Percentiles rank a stretch among this genome's conserved stretches.
Evolutionary conservation across 345 rosid species (phyloP).

Genomic region (Theobroma cacao): DNA sequence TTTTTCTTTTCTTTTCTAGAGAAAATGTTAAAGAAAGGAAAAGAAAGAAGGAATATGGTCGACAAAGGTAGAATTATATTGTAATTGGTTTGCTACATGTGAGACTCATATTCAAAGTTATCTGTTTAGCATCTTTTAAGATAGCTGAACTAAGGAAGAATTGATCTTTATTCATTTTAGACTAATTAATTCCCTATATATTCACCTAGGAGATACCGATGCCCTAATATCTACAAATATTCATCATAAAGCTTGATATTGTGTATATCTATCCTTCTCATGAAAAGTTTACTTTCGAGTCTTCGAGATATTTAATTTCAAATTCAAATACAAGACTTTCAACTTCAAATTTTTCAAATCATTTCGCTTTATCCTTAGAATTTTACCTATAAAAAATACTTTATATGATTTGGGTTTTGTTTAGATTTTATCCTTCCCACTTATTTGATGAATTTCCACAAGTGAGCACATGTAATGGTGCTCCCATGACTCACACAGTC

Average conservation of each 20-base stretch:
- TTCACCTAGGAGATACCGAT: not conserved
- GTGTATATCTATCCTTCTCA: not conserved
- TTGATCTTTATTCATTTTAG: conserved; percentile 3
- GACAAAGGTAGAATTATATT: too few species aligned
- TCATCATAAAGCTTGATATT: not conserved
- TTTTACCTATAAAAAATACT: not conserved
- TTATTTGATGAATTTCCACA: not conserved
- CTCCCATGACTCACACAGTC: conserved; percentile 2
- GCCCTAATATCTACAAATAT: not conserved
- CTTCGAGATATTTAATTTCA: not conserved
- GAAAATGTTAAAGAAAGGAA: not conserved
- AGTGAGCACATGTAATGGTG: not conserved
- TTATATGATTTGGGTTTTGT: not conserved
- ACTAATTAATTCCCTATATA: not conserved
- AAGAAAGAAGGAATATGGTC: conserved; percentile 1
- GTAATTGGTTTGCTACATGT: not conserved
- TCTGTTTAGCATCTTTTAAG: conserved; percentile 8
- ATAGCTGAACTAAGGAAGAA: not conserved
- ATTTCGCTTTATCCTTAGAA: not conserved
- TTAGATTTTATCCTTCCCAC: not conserved
- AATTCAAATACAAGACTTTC: not conserved
- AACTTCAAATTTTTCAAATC: not conserved
- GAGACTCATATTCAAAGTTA: conserved; percentile 10
- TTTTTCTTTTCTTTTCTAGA: not conserved
- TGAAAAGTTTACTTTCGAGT: not conserved